phyloP scores from a whole-genome alignment of 2,329 filamentous ascomycete genomes.

The Aaosphaeria arxii region DNA sequence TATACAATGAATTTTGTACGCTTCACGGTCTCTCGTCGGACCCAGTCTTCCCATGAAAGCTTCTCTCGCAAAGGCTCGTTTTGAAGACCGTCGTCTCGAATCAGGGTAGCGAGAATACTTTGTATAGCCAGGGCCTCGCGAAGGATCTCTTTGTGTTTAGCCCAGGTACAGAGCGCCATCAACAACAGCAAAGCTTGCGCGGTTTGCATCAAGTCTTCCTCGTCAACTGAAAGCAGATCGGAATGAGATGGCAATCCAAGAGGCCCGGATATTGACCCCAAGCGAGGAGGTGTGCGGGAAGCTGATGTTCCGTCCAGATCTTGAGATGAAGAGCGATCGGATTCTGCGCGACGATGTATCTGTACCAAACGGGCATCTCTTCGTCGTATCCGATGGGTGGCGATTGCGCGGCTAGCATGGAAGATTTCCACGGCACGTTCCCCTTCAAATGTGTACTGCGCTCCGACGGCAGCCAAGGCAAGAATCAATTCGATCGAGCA shows the following conservation, averaged over 20 bases:
- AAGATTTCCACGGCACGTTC: constrained; percentile 55
- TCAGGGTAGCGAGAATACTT: constrained; percentile 54
- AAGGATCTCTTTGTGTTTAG: constrained; percentile 55
- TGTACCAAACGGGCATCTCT: constrained; percentile 46
- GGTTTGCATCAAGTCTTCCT: constrained; percentile 55
- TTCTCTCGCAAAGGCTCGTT: constrained; percentile 57
- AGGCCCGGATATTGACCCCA: constrained; percentile 19
- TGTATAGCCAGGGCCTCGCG: constrained; percentile 57
- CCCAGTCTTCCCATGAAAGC: constrained; percentile 55
- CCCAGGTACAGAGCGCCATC: constrained; percentile 61
- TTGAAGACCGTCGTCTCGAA: constrained; percentile 52
- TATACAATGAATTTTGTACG: constrained; percentile 57
- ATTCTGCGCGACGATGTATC: constrained; percentile 18
- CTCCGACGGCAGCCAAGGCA: constrained; percentile 65
- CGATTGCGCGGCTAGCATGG: constrained; percentile 54
- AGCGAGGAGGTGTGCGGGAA: constrained; percentile 13
- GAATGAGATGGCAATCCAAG: constrained; percentile 23
- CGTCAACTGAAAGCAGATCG: constrained; percentile 7
- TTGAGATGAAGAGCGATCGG: constrained; percentile 14
- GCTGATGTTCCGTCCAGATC: constrained; percentile 11
- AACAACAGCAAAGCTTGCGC: constrained; percentile 62
- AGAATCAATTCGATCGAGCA: constrained; percentile 66
- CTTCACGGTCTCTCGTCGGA: constrained; percentile 51
- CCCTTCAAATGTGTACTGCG: constrained; percentile 59
- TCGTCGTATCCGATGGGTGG: constrained; percentile 50